These are phyloP conservation scores for Pyrenopolyporus hunteri DNA, from an alignment of 495 filamentous ascomycete genomes.

Conservation along the genomic window DNA sequence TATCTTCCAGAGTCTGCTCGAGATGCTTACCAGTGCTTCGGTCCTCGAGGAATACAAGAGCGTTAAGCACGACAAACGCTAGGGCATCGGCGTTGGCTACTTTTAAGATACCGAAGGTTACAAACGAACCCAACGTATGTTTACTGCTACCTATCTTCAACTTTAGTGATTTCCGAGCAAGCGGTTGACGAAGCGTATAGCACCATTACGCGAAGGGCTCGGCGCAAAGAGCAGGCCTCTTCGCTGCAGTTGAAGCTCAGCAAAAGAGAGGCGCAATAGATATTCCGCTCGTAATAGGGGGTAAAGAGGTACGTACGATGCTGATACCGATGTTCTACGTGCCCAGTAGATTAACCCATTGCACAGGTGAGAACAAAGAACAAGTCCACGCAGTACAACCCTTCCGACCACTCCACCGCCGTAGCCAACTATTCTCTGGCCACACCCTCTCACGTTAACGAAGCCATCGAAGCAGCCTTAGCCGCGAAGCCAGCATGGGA, in stretches of 20 bases:
- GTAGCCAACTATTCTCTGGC: conserved; percentile 83
- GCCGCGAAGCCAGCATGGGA: conserved; percentile 84
- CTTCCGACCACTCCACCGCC: conserved; percentile 70
- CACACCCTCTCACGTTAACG: conserved; percentile 68
- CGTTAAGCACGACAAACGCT: conserved; percentile 24
- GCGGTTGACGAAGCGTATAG: conserved; percentile 53
- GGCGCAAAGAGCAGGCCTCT: conserved; percentile 73
- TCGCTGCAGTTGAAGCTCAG: conserved; percentile 67
- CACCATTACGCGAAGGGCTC: conserved; percentile 87
- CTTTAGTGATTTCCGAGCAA: neutral
- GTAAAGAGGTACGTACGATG: conserved; percentile 66
- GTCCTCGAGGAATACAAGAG: conserved; percentile 21
- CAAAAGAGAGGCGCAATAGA: conserved; percentile 66
- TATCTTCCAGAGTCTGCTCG: conserved; percentile 30
- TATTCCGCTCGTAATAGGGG: conserved; percentile 79
- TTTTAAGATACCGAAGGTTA: conserved; percentile 85
- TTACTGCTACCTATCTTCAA: conserved; percentile 12
- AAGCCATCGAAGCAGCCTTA: conserved; percentile 81
- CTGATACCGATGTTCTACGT: neutral
- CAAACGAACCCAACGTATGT: conserved; percentile 93
- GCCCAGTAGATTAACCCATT: neutral
- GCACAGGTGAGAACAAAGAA: conserved; percentile 58
- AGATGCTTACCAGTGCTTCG: conserved; percentile 28
- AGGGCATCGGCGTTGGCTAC: conserved; percentile 61
- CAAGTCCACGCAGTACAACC: conserved; percentile 69